Conservation (phyloP, 2,329 filamentous ascomycete species). For the Xylariaceae sp. region DNA sequence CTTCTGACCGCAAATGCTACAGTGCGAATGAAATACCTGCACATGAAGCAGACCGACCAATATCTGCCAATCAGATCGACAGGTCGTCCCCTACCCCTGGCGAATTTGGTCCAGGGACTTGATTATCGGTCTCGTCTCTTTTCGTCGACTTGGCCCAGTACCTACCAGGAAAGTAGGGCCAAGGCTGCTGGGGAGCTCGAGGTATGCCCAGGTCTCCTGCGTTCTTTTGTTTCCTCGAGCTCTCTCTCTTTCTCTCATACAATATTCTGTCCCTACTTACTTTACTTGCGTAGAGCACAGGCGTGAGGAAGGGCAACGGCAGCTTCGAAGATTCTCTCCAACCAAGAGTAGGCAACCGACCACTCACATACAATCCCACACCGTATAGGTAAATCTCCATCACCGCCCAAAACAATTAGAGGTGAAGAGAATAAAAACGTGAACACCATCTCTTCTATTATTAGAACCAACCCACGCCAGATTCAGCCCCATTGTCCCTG, state of each 20-base stretch:
- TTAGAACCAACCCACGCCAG: slow-evolving; percentile 46
- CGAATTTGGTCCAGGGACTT: not conserved
- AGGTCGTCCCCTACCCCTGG: no score
- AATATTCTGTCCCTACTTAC: no score
- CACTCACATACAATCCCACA: slow-evolving; percentile 9
- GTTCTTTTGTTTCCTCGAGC: no score
- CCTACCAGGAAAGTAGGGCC: not conserved
- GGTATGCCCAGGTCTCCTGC: no score
- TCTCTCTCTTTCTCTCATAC: no score
- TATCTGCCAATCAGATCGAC: no score
- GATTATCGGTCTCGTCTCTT: not conserved
- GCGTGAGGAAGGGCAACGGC: no score
- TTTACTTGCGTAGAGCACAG: no score
- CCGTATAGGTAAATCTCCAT: slow-evolving; percentile 16
- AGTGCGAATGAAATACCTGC: no score
- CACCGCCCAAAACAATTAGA: slow-evolving; percentile 12
- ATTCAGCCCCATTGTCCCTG: slow-evolving; percentile 44
- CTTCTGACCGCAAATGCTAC: no score
- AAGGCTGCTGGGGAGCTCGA: no score
- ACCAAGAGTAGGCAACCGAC: slow-evolving; percentile 2
- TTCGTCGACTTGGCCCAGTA: not conserved
- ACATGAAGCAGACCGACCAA: no score
- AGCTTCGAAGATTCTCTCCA: not conserved
- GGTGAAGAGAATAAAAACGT: slow-evolving; percentile 12
- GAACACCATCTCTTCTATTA: slow-evolving; percentile 46